Evolutionary conservation across 2,329 filamentous ascomycete species (phyloP), one percentile per base, ranked within the genome.

Genomic region (Aspergillus japonicus): DNA sequence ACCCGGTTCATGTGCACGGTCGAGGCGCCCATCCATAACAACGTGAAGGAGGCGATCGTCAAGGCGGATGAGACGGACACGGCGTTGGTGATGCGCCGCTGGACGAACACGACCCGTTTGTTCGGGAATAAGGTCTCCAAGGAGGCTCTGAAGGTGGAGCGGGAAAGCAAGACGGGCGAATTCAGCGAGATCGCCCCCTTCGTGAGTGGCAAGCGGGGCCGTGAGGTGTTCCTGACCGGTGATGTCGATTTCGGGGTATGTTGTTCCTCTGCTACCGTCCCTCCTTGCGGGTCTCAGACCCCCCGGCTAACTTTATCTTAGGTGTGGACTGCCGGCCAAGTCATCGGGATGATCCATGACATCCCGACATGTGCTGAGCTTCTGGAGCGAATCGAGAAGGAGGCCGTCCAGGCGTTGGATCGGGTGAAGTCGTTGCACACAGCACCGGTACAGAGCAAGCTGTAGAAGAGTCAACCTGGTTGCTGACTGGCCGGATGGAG

Each of bases 311-410:
- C 57, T 47, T 23, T 29, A 63, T 50, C 16, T 16, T 56, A 94
- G 90, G 90, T 97, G 44, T 99, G 95, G 95, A 98, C 95, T 21
- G 92, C 94, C 8, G 95, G 95, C 11, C 94, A 97, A 75, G 94
- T 98, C 66, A 96, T 99, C 66, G 91, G 91, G 5, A 75, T 95
- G 58, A 95, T 95, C 63, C 87, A 94, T 68, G 91, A 95, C 69
- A 90, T 93, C 57, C 90, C 90, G 8, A 91, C 88, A 0, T 94
- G 91, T 71, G 83, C 84, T 50, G 87, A 79, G 1, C 79, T 95
- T 26, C 78, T 92, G 10, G 81, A 81, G 66, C 84, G 91, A 59
- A 93, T 95, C 68, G 90, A 93, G 80, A 87, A 82, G 73, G 91
- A 94, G 75, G 90, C 90, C 0, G 83, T 89, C 72, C 82, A 85